A percentile compares a stretch with the other conserved stretches of the same genome.
Evolutionary conservation across 2,329 filamentous ascomycete genomes (phyloP).

Genomic region (Arthrinium phaeospermum): DNA sequence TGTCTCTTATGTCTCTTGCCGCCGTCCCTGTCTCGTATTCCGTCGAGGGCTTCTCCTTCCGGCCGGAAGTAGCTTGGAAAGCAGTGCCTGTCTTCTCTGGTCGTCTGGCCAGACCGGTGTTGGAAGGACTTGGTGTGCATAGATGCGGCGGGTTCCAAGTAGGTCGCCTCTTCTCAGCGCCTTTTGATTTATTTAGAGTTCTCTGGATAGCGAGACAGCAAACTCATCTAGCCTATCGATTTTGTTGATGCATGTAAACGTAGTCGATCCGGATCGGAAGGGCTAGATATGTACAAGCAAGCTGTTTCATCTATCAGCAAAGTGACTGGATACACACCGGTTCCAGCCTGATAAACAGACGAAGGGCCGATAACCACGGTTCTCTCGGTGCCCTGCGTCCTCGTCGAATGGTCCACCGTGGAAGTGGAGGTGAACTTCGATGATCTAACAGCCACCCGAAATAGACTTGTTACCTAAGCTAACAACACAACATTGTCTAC

Average conservation of each 20-base stretch:
- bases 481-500: background rate
- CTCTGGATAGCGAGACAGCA: background rate
- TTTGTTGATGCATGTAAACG: background rate
- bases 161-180: background rate
- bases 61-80: background rate
- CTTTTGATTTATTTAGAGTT: constrained; percentile 2
- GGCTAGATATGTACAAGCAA: constrained; percentile 12
- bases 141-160: background rate
- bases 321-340: constrained; percentile 12
- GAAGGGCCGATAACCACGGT: constrained; percentile 13
- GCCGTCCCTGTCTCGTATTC: constrained; percentile 14
- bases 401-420: background rate
- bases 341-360: background rate
- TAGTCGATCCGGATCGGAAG: background rate
- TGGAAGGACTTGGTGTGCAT: background rate
- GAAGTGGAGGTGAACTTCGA: constrained; percentile 2
- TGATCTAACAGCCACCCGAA: constrained; percentile 7
- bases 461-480: constrained; percentile 7
- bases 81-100: background rate
- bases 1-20: constrained; percentile 5
- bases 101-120: background rate
- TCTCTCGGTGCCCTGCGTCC: background rate
- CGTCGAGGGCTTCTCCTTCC: background rate
- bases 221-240: constrained; percentile 3
- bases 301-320: constrained; percentile 6